A percentile compares a stretch with the other conserved stretches of the same genome.
Evolutionary conservation across 345 rosid species (phyloP).

Genomic region (Carallia pectinifolia): DNA sequence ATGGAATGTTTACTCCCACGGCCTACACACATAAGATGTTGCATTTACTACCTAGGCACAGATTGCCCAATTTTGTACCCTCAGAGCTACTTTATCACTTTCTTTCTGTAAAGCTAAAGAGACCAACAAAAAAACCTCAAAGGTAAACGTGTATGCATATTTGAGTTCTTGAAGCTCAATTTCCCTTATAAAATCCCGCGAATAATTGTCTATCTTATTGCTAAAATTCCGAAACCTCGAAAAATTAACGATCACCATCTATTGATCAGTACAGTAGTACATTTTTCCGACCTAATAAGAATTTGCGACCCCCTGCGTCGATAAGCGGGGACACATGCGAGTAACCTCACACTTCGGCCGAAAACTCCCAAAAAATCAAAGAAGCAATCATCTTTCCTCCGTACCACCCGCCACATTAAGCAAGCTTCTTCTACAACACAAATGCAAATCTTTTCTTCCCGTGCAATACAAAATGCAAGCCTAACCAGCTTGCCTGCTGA

Average conservation of each 20-base stretch:
- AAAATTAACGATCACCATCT: not conserved
- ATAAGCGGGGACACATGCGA: not conserved
- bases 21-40: too few species aligned
- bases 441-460: not conserved
- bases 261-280: not conserved
- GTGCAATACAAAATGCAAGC: not conserved
- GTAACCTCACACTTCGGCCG: constrained; percentile 1
- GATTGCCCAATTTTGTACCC: too few species aligned
- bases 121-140: too few species aligned
- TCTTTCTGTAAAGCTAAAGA: too few species aligned
- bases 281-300: not conserved
- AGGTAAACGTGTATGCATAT: too few species aligned
- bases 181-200: too few species aligned
- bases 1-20: too few species aligned
- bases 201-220: too few species aligned
- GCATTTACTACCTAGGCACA: too few species aligned
- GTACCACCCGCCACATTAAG: not conserved
- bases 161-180: too few species aligned
- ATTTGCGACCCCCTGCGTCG: not conserved
- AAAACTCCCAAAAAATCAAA: not conserved
- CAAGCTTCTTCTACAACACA: not conserved
- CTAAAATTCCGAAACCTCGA: not conserved
- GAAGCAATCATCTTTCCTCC: not conserved
- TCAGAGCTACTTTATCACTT: too few species aligned
- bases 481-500: not conserved